Conservation (phyloP, 495 filamentous ascomycete genomes). For the Talaromyces proteolyticus region DNA sequence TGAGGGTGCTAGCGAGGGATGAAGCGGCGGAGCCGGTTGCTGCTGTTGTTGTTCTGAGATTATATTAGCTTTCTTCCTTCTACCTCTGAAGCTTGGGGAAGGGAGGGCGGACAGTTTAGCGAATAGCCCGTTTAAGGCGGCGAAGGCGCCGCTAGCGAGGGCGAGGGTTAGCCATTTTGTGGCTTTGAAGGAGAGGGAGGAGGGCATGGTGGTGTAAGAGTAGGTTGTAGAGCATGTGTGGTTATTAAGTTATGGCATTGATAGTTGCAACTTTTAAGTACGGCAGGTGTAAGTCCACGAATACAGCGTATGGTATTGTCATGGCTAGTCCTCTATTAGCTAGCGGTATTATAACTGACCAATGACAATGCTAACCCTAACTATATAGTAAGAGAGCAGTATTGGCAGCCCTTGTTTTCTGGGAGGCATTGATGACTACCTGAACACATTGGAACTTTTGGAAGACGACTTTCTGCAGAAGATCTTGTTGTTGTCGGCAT, state of each 20-base stretch:
- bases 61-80: background rate
- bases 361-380: no score
- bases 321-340: no score
- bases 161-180: slow-evolving; percentile 72
- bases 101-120: slow-evolving; percentile 72
- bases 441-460: background rate
- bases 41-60: slow-evolving; percentile 8
- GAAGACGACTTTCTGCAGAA: no score
- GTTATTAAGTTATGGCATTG: no score
- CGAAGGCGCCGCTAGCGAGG: slow-evolving; percentile 79
- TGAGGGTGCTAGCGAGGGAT: background rate
- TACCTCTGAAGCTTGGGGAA: background rate
- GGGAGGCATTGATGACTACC: background rate
- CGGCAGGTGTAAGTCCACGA: no score
- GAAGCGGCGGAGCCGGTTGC: slow-evolving; percentile 1
- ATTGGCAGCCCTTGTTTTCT: no score
- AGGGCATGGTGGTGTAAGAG: no score
- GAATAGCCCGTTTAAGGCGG: slow-evolving; percentile 92
- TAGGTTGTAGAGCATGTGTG: no score
- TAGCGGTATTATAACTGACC: no score
- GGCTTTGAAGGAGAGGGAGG: background rate
- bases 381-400: no score
- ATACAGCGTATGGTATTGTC: no score
- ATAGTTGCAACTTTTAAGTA: no score
- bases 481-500: background rate